Evolutionary conservation across 139 green algal species (phyloP), one percentile per base, ranked within the genome.

Genomic region (Closterium sp.): DNA sequence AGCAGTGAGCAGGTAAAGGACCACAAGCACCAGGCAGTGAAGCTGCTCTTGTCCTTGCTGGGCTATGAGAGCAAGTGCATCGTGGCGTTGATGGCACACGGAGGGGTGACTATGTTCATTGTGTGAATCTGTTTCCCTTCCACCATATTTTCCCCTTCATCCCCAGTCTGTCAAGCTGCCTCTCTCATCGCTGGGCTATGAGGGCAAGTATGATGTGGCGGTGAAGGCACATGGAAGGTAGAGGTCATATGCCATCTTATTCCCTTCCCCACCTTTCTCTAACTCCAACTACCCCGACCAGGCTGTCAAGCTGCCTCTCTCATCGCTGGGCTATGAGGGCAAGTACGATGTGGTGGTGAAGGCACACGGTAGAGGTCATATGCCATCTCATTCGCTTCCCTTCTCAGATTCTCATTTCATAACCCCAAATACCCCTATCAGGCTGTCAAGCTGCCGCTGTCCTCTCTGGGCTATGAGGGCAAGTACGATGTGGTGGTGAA

Each of bases 401-500:
- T 62, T 62, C 42, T 62, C 42, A 7, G 42, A 5, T 13, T 7
- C 42, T 7, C 42, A 5, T 62, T 62, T 62, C 42, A n/a, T n/a
- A n/a, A n/a, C 45, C 45, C 45, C 11, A 1, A 70, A 2, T 13
- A 70, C 1, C 38, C 31, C 3, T 19, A 70, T 31, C 89, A 92
- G 91, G 31, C 31, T 22, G 87, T 93, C 22, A 90, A 93, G 86
- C 32, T 84, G 30, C 91, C 91, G 4, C 86, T 93, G 31, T 86
- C 87, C 22, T 70, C 42, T 1, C 91, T 93, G 24, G 91, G 91
- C 86, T 93, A 92, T 19, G 91, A 93, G 87, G 30, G 17, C 17
- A 92, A 92, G 86, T 93, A 92, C 34, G 91, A 92, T 87, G 28
- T 93, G 19, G 27, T 87, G 22, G 34, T 93, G 27, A 92, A 92